Base-by-base conservation (phyloP, 805 yeast genomes). In the Suhomyces vadensis region DNA sequence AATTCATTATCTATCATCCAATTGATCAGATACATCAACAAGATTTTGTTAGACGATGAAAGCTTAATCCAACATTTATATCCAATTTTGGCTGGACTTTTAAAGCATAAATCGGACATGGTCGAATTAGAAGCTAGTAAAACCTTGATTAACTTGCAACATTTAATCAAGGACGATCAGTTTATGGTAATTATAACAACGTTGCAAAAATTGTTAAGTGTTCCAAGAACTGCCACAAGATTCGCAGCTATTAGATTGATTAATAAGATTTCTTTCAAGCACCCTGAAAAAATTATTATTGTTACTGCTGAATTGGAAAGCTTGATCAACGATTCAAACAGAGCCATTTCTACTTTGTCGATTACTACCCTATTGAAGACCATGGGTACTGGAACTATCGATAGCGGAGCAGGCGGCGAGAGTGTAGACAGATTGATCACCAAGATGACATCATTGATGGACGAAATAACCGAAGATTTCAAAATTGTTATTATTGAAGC, bases 321-420 rank as follows among this genome's bases (percentile, higher is more conserved):
- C 24, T 77, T 94, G 63, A 87, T 94, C 57, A 84, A 85, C 61
- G 98, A 92, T 65, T 64, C 91, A 20, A 90, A 88, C 70, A 82
- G 96, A 69, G 84, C 96, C 25, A 82, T 94, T 52, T 92, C 98
- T 10, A 94, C 99, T 11, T 92, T 89, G 67, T 97, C 99, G 21
- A 94, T 94, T 63, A 94, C 98, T 25, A 92, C 98, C 2, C 75
- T 94, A 60, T 79, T 94, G 65, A 94, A 92, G 71, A 92, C 98
- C 1, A 96, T 97, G 62, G 90, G 91, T 52, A 85, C 88, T 49
- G 74, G 75, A 41, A 63, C 74, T 21, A 50, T 67, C 33, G 71
- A 65, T 48, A 58, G 64, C 17, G 63, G 61, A 11, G 49, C 56
- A n/a, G 65, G 70, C 48, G 65, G 71, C 11, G 89, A 87, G 48